These are phyloP conservation scores for Aspergillus felis DNA, from an alignment of 2,329 filamentous ascomycete genomes.

Conservation along the genomic window DNA sequence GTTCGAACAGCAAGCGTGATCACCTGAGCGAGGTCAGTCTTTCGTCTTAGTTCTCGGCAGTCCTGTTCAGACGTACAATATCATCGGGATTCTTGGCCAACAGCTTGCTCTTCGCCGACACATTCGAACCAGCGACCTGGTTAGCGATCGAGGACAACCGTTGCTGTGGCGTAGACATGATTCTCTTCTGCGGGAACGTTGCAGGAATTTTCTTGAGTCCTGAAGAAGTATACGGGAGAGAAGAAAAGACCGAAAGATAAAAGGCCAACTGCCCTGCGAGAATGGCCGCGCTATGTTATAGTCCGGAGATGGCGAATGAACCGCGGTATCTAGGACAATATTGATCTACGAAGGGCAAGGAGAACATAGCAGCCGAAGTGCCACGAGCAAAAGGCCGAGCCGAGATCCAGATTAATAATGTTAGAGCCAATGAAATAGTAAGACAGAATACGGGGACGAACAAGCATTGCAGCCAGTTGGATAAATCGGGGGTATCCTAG, in stretches of 20 bases:
- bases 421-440: background rate
- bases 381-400: constrained; percentile 6
- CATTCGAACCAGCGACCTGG: constrained; percentile 33
- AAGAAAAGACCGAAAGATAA: background rate
- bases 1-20: constrained; percentile 39
- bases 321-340: constrained; percentile 6
- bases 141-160: constrained; percentile 39
- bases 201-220: background rate
- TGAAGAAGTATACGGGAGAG: background rate
- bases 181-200: background rate
- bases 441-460: background rate
- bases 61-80: constrained; percentile 28
- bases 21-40: constrained; percentile 23
- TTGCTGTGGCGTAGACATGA: constrained; percentile 38
- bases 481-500: background rate
- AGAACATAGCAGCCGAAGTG: background rate
- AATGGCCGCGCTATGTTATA: background rate
- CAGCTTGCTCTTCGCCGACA: constrained; percentile 28
- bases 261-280: background rate
- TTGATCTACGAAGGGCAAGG: background rate
- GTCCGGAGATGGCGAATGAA: background rate
- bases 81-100: constrained; percentile 37
- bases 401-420: constrained; percentile 1
- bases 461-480: no score
- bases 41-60: background rate